Conservation (phyloP, 2,329 filamentous ascomycete genomes). For the Trichophyton simii region DNA sequence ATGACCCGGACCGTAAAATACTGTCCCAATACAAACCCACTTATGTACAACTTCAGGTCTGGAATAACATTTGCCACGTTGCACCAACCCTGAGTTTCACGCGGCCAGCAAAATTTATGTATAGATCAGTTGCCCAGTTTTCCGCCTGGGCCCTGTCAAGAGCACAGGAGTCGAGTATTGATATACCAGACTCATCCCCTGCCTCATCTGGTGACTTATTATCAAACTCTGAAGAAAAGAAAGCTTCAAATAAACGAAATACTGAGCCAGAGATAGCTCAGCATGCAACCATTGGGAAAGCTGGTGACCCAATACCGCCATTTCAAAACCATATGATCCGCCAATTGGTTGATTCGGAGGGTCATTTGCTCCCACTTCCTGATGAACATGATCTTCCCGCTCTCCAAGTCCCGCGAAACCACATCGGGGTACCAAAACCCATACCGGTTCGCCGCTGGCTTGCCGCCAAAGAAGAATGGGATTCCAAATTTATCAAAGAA, state of each 20-base stretch:
- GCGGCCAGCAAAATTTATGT: slow-evolving; percentile 93
- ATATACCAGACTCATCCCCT: slow-evolving; percentile 54
- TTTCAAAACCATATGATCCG: slow-evolving; percentile 87
- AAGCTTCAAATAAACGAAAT: slow-evolving; percentile 1
- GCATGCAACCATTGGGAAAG: slow-evolving; percentile 55
- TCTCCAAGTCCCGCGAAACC: slow-evolving; percentile 49
- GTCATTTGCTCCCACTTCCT: slow-evolving; percentile 56
- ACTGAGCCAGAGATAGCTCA: slow-evolving; percentile 13
- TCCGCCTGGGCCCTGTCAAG: slow-evolving; percentile 79
- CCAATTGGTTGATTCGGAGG: slow-evolving; percentile 69
- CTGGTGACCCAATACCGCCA: slow-evolving; percentile 66
- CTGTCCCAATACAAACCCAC: slow-evolving; percentile 65
- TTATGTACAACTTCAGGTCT: slow-evolving; percentile 85
- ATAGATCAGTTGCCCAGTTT: slow-evolving; percentile 81
- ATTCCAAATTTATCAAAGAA: slow-evolving; percentile 55
- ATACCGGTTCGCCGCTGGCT: slow-evolving; percentile 77
- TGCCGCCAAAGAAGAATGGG: slow-evolving; percentile 57
- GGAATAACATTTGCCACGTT: slow-evolving; percentile 91
- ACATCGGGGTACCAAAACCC: slow-evolving; percentile 68
- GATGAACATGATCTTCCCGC: slow-evolving; percentile 52
- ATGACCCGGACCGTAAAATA: slow-evolving; percentile 41
- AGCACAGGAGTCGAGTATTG: slow-evolving; percentile 66
- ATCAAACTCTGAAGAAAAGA: neutral
- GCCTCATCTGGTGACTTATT: slow-evolving; percentile 1
- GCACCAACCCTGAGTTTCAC: slow-evolving; percentile 90